These are phyloP conservation scores for Coemansia sp. DNA, from an alignment of 192 early-diverging fungal genomes.

Conservation along the genomic window DNA sequence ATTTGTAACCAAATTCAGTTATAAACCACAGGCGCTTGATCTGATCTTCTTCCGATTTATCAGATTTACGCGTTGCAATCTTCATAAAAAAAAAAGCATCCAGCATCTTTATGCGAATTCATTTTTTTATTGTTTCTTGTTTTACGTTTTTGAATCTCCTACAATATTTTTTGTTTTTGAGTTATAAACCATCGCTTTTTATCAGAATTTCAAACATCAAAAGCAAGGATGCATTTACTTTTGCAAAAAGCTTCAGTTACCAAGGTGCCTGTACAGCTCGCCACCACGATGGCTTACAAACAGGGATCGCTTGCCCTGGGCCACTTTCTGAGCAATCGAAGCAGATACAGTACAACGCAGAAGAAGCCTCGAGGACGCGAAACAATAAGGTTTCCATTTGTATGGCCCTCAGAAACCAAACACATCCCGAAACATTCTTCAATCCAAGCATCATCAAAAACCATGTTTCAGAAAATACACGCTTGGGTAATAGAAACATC, in stretches of 20 bases:
- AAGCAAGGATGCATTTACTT: background rate
- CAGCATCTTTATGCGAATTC: too few relatives aligned
- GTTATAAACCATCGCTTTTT: background rate
- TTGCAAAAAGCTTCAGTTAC: background rate
- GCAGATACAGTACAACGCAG: background rate
- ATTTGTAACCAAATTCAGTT: too few relatives aligned
- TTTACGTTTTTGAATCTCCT: background rate
- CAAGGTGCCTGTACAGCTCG: background rate
- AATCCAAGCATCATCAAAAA: background rate
- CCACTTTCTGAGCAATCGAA: too few relatives aligned
- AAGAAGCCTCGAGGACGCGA: conserved; percentile 14
- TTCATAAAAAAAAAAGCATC: too few relatives aligned
- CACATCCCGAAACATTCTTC: conserved; percentile 1
- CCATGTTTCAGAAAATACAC: background rate
- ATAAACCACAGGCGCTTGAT: too few relatives aligned
- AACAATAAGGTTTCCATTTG: conserved; percentile 26
- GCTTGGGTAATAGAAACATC: background rate
- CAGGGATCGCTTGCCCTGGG: background rate
- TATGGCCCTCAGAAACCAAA: conserved; percentile 27
- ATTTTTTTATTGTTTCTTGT: too few relatives aligned
- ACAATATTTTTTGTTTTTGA: background rate
- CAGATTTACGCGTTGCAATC: too few relatives aligned
- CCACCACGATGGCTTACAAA: background rate
- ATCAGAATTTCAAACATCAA: background rate
- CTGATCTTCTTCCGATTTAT: too few relatives aligned